phyloP scores from a whole-genome alignment of 2,329 filamentous ascomycete genomes.

The Alternaria sp. region DNA sequence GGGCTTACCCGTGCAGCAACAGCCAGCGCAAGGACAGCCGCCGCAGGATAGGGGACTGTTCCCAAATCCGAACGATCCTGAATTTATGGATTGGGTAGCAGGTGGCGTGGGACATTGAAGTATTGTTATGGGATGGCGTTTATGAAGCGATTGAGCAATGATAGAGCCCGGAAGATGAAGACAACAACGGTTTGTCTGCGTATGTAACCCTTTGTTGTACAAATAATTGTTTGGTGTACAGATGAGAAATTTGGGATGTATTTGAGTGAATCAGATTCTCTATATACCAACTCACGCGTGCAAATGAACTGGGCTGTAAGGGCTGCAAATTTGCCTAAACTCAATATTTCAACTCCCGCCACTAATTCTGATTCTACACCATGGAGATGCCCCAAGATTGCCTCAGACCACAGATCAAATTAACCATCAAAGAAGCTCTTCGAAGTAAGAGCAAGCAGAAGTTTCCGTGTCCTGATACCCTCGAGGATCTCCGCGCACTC shows the following conservation, averaged over 20 bases:
- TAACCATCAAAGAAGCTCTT: neutral
- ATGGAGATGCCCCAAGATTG: neutral
- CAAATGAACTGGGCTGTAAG: neutral
- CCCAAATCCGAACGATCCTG: slow-evolving; percentile 71
- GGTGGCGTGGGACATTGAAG: slow-evolving; percentile 70
- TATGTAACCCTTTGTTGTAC: neutral
- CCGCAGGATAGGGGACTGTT: slow-evolving; percentile 66
- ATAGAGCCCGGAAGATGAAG: neutral
- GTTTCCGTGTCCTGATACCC: neutral
- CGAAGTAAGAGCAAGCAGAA: neutral
- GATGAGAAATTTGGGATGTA: neutral
- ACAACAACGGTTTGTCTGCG: neutral
- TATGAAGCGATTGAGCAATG: neutral
- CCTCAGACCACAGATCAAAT: neutral
- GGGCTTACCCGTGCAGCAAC: slow-evolving; percentile 25
- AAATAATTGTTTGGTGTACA: neutral
- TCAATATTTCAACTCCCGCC: neutral
- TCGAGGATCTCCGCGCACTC: neutral
- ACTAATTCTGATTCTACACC: neutral
- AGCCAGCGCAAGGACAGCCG: slow-evolving; percentile 39
- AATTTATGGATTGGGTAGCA: slow-evolving; percentile 72
- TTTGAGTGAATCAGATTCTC: neutral
- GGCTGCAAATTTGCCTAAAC: neutral
- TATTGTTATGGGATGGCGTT: neutral
- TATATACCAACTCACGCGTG: neutral